These are phyloP conservation scores for Puccinia hordei DNA, from an alignment of 1,284 basidiomycete genomes.

Conservation along the genomic window DNA sequence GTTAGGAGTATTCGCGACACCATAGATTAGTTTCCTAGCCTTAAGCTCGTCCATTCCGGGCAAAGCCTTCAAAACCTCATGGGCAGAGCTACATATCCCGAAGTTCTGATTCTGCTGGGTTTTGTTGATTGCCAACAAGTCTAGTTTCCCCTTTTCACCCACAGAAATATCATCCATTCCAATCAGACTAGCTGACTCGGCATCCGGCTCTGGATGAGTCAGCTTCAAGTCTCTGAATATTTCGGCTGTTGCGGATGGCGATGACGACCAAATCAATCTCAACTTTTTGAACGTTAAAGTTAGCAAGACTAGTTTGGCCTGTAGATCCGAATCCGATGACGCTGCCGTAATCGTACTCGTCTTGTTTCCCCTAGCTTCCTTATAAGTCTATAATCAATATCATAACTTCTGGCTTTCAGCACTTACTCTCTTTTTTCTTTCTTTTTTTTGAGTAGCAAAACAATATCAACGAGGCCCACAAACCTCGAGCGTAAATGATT, in stretches of 20 bases:
- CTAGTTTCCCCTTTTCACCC: conserved; percentile 52
- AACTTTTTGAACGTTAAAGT: conserved; percentile 86
- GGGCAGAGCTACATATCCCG: conserved; percentile 30
- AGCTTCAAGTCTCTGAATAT: conserved; percentile 90
- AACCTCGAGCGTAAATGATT: conserved; percentile 75
- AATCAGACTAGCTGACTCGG: conserved; percentile 71
- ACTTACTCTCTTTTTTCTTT: neutral
- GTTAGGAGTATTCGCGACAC: neutral
- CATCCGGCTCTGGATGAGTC: conserved; percentile 81
- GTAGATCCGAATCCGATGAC: conserved; percentile 59
- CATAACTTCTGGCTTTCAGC: neutral
- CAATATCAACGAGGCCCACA: neutral
- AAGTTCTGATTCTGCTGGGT: neutral
- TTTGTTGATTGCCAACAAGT: conserved; percentile 29
- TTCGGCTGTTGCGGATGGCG: conserved; percentile 85
- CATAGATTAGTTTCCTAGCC: conserved; percentile 33
- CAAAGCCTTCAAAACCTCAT: conserved; percentile 42
- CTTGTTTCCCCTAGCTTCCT: conserved; percentile 40
- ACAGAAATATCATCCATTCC: conserved; percentile 68
- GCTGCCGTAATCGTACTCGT: conserved; percentile 59
- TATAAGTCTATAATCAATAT: conserved; percentile 29
- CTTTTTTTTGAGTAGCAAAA: neutral
- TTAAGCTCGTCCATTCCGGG: conserved; percentile 42
- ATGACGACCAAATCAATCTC: conserved; percentile 94
- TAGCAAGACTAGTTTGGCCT: conserved; percentile 82